phyloP scores from a whole-genome alignment of 176 grass and related monocot species.

The Pontederia paniculata region DNA sequence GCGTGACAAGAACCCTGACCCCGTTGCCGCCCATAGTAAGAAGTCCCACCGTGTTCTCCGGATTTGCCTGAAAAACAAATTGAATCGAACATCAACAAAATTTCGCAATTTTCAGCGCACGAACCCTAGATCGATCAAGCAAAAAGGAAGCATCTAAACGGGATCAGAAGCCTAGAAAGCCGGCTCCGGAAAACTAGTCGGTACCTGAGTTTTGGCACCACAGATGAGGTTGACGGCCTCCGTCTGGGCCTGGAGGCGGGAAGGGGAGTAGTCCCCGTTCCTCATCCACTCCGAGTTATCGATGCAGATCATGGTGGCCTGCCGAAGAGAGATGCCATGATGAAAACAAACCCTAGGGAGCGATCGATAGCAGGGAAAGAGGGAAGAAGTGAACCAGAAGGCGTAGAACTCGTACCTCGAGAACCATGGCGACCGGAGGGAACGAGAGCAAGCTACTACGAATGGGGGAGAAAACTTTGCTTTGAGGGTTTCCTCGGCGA shows the following conservation, averaged over 20 bases:
- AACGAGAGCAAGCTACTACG: background rate
- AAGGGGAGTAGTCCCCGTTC: conserved; percentile 85
- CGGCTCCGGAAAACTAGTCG: background rate
- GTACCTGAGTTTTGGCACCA: conserved; percentile 90
- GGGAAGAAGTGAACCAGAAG: background rate
- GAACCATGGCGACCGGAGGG: conserved; percentile 54
- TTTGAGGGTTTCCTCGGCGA: too few relatives aligned
- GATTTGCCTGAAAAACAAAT: conserved; percentile 67
- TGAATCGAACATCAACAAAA: conserved; percentile 22
- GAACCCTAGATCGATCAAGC: conserved; percentile 7
- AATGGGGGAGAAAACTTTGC: background rate
- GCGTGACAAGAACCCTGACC: conserved; percentile 86
- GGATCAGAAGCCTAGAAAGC: too few relatives aligned
- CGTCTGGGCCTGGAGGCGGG: conserved; percentile 83
- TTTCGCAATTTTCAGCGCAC: background rate
- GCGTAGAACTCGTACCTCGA: conserved; percentile 38
- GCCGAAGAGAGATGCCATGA: conserved; percentile 17
- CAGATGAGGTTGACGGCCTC: conserved; percentile 95
- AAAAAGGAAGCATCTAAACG: background rate
- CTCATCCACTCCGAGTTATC: conserved; percentile 99
- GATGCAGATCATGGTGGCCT: conserved; percentile 99
- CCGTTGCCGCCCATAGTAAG: conserved; percentile 99
- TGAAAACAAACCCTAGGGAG: background rate
- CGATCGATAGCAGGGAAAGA: background rate
- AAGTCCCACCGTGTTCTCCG: conserved; percentile 93